Percentiles rank a stretch among this genome's conserved stretches.
Evolutionary conservation across 208 protist species (phyloP).

Genomic region (Leishmania major): DNA sequence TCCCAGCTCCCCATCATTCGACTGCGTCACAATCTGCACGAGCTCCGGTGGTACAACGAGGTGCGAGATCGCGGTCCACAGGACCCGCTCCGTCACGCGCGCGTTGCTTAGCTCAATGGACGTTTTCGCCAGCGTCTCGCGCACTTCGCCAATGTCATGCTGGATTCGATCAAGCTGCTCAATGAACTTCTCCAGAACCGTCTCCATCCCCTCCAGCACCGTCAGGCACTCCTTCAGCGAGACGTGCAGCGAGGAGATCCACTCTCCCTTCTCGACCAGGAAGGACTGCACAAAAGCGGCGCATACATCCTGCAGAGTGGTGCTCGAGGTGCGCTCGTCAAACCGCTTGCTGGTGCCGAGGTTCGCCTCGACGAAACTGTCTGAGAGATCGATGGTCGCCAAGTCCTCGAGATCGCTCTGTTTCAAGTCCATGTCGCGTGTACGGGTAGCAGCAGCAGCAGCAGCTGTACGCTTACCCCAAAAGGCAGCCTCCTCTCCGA

Average conservation of each 20-base stretch:
- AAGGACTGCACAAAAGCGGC: slow-evolving; percentile 75
- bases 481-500: neutral
- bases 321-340: slow-evolving; percentile 40
- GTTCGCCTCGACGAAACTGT: slow-evolving; percentile 56
- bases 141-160: slow-evolving; percentile 78
- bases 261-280: slow-evolving; percentile 52
- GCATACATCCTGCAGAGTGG: slow-evolving; percentile 53
- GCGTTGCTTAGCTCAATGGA: slow-evolving; percentile 55
- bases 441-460: neutral
- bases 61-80: slow-evolving; percentile 58
- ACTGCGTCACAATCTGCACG: slow-evolving; percentile 74
- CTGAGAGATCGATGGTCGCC: slow-evolving; percentile 52
- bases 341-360: slow-evolving; percentile 31
- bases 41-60: slow-evolving; percentile 80
- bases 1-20: slow-evolving; percentile 72
- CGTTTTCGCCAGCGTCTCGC: slow-evolving; percentile 52
- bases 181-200: slow-evolving; percentile 71
- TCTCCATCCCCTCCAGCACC: slow-evolving; percentile 70
- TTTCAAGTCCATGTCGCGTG: slow-evolving; percentile 20
- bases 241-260: slow-evolving; percentile 57
- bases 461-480: neutral
- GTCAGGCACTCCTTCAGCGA: slow-evolving; percentile 58
- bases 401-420: slow-evolving; percentile 65
- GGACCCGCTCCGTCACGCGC: slow-evolving; percentile 43
- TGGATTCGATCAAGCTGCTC: slow-evolving; percentile 61